These are phyloP conservation scores for Sequoiadendron giganteum DNA, from an alignment of 75 land plant species.

Conservation along the genomic window DNA sequence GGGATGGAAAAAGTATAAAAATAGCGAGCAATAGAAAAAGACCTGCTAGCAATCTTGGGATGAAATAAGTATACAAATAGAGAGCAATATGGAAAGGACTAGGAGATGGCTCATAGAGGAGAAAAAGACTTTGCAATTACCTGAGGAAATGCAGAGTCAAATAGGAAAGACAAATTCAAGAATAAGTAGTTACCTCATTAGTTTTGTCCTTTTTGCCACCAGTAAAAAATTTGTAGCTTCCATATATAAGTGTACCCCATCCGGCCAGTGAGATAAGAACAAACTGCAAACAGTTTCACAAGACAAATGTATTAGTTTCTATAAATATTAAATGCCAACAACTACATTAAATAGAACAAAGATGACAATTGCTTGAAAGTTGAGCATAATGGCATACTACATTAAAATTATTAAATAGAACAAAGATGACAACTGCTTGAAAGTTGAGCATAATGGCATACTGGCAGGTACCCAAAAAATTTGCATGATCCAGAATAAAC, in stretches of 20 bases:
- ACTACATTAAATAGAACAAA: not conserved
- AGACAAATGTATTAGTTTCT: not conserved
- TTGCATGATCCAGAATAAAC: not conserved
- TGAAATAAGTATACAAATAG: not conserved
- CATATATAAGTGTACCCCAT: constrained; percentile 53
- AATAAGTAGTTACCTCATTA: constrained; percentile 17
- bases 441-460: not conserved
- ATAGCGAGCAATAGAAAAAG: no score
- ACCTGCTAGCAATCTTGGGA: not conserved
- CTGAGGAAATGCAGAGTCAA: not conserved
- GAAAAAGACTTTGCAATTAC: not conserved
- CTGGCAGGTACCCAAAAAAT: not conserved
- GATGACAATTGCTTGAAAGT: not conserved
- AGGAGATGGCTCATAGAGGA: not conserved
- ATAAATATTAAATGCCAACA: not conserved
- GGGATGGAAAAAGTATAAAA: not conserved
- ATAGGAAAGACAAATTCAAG: not conserved
- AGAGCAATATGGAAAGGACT: not conserved
- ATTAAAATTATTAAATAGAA: not conserved
- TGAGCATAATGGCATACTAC: not conserved
- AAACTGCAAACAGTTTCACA: constrained; percentile 34
- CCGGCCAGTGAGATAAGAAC: constrained; percentile 62
- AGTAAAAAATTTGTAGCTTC: constrained; percentile 47
- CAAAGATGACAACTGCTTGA: not conserved
- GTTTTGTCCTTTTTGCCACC: constrained; percentile 34